Conservation (phyloP, 1,284 basidiomycete species). For the Tilletia horrida region DNA sequence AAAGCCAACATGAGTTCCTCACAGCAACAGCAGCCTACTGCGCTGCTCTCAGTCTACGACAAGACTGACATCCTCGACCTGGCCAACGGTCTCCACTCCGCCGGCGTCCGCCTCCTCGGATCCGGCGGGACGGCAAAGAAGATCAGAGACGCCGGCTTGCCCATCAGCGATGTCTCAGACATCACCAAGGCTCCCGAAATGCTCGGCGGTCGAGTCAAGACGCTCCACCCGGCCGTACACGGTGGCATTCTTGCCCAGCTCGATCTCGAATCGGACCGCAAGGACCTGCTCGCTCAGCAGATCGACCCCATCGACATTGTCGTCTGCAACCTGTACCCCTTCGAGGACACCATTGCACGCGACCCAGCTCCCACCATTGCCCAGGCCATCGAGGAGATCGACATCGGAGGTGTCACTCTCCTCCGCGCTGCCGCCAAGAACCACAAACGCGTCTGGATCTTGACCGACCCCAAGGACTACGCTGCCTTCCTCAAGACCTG, state of each 20-base stretch:
- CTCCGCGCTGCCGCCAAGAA: conserved; percentile 98
- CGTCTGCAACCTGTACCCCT: conserved; percentile 97
- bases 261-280: conserved; percentile 45
- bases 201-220: conserved; percentile 97
- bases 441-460: conserved; percentile 69
- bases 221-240: conserved; percentile 96
- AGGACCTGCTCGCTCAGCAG: conserved; percentile 44
- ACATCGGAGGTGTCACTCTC: conserved; percentile 97
- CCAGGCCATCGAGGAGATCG: conserved; percentile 94
- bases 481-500: conserved; percentile 70
- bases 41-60: conserved; percentile 94
- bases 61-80: conserved; percentile 87
- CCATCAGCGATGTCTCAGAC: conserved; percentile 94
- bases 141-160: conserved; percentile 87
- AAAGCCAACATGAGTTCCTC: not conserved
- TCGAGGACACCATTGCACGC: conserved; percentile 73
- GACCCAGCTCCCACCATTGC: conserved; percentile 84
- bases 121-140: conserved; percentile 97
- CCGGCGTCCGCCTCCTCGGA: conserved; percentile 83
- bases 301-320: conserved; percentile 53
- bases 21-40: conserved; percentile 54
- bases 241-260: conserved; percentile 65
- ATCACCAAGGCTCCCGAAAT: conserved; percentile 99
- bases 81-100: conserved; percentile 73
- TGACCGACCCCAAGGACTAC: conserved; percentile 95